Evolutionary conservation across 805 yeast genomes (phyloP).

Genomic region (Cyberlindnera petersonii): DNA sequence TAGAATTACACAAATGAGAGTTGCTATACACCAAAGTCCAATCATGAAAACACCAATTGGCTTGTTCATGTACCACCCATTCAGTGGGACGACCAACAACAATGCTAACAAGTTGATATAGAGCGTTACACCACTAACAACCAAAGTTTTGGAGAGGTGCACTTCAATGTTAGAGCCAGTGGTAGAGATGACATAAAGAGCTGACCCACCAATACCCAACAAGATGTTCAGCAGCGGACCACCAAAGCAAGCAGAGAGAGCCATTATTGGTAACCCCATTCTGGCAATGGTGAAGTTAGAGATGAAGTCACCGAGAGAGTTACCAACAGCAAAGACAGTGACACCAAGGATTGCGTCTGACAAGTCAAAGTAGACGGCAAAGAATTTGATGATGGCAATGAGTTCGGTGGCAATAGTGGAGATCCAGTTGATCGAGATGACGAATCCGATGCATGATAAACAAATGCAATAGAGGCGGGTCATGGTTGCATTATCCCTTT

Average conservation of each 20-base stretch:
- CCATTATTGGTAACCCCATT: constrained; percentile 89
- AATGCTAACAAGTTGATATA: constrained; percentile 37
- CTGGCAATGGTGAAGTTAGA: constrained; percentile 78
- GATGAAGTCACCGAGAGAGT: constrained; percentile 85
- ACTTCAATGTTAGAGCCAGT: constrained; percentile 29
- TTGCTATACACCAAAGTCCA: constrained; percentile 25
- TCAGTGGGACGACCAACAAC: constrained; percentile 39
- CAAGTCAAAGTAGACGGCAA: constrained; percentile 55
- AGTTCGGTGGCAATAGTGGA: constrained; percentile 44
- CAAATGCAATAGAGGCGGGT: constrained; percentile 1
- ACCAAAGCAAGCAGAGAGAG: constrained; percentile 91
- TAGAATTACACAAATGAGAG: constrained; percentile 21
- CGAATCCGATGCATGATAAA: constrained; percentile 54
- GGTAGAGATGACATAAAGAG: constrained; percentile 41
- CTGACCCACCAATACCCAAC: constrained; percentile 76
- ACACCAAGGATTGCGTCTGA: constrained; percentile 83
- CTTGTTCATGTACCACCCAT: constrained; percentile 42
- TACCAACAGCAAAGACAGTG: constrained; percentile 90
- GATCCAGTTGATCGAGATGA: constrained; percentile 67
- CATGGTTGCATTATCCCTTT: neutral
- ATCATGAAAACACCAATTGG: constrained; percentile 35
- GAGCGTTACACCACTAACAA: constrained; percentile 37
- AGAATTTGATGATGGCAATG: constrained; percentile 58
- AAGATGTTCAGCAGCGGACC: constrained; percentile 80
- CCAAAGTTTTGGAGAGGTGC: constrained; percentile 36